Percentiles rank a stretch among this genome's conserved stretches.
phyloP scores from a whole-genome alignment of 2,329 filamentous ascomycete species.

The Cladosporium sp. region DNA sequence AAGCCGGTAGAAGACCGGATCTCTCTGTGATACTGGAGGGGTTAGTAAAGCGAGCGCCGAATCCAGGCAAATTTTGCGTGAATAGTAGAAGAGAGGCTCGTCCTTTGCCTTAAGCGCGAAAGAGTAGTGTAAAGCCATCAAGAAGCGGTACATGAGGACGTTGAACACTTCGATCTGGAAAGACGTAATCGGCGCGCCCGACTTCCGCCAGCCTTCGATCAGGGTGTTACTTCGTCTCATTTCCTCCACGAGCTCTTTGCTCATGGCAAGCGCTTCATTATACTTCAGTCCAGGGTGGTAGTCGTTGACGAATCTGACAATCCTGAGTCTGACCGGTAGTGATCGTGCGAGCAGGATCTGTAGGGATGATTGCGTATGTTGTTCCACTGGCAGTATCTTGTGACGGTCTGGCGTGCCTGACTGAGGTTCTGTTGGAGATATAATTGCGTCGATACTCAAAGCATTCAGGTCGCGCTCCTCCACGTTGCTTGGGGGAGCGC shows the following conservation, averaged over 20 bases:
- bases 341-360: slow-evolving; percentile 8
- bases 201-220: slow-evolving; percentile 3
- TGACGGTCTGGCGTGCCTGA: background rate
- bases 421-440: background rate
- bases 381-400: background rate
- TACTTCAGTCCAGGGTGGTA: background rate
- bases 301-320: slow-evolving; percentile 9
- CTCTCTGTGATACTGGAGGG: background rate
- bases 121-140: slow-evolving; percentile 5
- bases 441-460: background rate
- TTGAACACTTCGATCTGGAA: slow-evolving; percentile 10
- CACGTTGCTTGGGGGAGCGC: slow-evolving; percentile 2
- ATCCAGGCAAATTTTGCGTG: slow-evolving; percentile 8
- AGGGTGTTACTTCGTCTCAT: slow-evolving; percentile 6
- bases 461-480: background rate
- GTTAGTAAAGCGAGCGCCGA: background rate
- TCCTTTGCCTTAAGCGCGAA: slow-evolving; percentile 7
- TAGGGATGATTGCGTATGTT: background rate
- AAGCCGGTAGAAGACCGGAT: slow-evolving; percentile 8
- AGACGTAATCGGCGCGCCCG: background rate
- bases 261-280: slow-evolving; percentile 5
- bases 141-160: slow-evolving; percentile 5
- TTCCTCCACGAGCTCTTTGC: slow-evolving; percentile 7
- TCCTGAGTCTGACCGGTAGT: background rate
- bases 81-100: slow-evolving; percentile 10